Conservation (phyloP, 129 eudicot genomes). For the Escallonia herrerae region DNA sequence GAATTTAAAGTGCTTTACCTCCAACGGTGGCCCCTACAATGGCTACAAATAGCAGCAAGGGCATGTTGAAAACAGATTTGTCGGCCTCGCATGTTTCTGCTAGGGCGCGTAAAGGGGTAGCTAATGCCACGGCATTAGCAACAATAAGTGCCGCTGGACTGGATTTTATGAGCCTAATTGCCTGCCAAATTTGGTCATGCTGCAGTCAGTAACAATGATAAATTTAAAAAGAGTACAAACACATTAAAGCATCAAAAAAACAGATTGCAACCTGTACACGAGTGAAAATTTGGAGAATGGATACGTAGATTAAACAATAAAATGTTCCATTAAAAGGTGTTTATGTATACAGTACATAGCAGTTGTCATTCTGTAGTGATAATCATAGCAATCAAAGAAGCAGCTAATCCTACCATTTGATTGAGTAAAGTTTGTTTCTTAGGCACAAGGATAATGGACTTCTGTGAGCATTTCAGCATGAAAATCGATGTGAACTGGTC, state of each 20-base stretch:
- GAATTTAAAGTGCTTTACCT: conserved; percentile 39
- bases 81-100: conserved; percentile 84
- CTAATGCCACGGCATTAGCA: conserved; percentile 48
- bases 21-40: conserved; percentile 98
- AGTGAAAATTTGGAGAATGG: background rate
- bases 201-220: background rate
- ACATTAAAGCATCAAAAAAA: background rate
- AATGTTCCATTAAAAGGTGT: background rate
- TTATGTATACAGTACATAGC: too few relatives aligned
- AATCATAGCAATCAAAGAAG: background rate
- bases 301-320: background rate
- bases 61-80: conserved; percentile 62
- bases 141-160: conserved; percentile 24
- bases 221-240: background rate
- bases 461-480: background rate
- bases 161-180: conserved; percentile 15
- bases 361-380: too few relatives aligned
- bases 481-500: background rate
- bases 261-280: background rate
- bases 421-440: background rate
- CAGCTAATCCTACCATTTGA: background rate
- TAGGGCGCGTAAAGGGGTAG: conserved; percentile 64
- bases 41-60: conserved; percentile 76
- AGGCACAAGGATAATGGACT: background rate
- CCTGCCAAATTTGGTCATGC: conserved; percentile 37